Conservation (phyloP, 2,329 filamentous ascomycete species). For the Penicillium sp. region DNA sequence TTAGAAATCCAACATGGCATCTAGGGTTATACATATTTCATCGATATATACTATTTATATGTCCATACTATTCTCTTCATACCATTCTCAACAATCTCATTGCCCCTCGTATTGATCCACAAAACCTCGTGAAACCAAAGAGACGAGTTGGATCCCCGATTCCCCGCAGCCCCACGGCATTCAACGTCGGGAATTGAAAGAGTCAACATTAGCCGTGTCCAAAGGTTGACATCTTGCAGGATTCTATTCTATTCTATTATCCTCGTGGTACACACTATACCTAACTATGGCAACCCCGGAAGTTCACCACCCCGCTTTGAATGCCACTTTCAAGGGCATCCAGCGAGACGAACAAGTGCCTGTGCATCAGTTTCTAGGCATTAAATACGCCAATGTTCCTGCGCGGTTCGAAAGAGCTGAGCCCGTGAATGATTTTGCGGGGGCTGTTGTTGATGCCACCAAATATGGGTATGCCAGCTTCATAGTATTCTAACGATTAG, state of each 20-base stretch:
- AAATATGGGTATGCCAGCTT: constrained; percentile 25
- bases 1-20: background rate
- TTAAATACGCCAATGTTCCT: constrained; percentile 30
- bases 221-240: background rate
- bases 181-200: constrained; percentile 15
- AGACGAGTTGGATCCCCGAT: constrained; percentile 19
- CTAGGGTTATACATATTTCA: no score
- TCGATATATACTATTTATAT: no score
- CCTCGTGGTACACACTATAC: constrained; percentile 12
- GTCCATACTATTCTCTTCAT: no score
- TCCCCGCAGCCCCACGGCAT: constrained; percentile 23
- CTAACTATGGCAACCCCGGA: constrained; percentile 20
- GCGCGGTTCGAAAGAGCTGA: constrained; percentile 29
- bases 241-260: background rate
- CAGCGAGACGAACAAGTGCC: constrained; percentile 8
- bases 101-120: no score
- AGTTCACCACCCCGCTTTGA: constrained; percentile 22
- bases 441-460: constrained; percentile 32
- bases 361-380: constrained; percentile 29
- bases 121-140: no score
- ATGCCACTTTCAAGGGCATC: constrained; percentile 28
- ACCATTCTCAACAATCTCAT: no score
- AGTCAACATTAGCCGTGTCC: constrained; percentile 10
- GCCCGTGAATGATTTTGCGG: constrained; percentile 23
- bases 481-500: no score